Evolutionary conservation across 345 rosid genomes (phyloP), one percentile per base, ranked within the genome.

Genomic region (Linum tenue): DNA sequence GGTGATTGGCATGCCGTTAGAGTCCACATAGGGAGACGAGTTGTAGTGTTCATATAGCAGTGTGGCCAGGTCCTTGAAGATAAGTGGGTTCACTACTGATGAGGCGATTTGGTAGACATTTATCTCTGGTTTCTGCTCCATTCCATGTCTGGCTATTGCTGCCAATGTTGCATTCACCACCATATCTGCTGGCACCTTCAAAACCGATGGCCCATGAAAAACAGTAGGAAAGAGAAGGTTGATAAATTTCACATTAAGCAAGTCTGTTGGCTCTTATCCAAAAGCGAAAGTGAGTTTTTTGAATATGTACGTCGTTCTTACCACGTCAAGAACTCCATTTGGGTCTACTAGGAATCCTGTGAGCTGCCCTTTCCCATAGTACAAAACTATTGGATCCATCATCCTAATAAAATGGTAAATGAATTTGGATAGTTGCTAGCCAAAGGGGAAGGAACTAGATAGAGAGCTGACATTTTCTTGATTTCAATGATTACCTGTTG

Each of bases 341-440:
- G 94, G 92, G 57, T 91, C 94, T n/a, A 81, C 92, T 0, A 91
- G 73, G 67, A 95, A 95, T 36, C 99, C 92, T 0, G 91, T 82
- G 56, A 91, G 90, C 81, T 86, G 96, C 64, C 99, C 99, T 69
- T 86, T 95, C 14, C 97, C 99, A 68, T 95, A 91, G 82, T 82
- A 82, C 58, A 95, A 50, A 48, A 91, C 84, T 55, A 95, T 81
- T 15, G 97, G 97, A 9, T 57, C 60, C 60, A 57, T 57, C 97
- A 91, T 95, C 84, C 99, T 94, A 70, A 62, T 4, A 74, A 37
- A 7, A 2, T 7, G 5, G 38, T 14, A 2, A 16, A 5, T 63
- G 17, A 17, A 7, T 57, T 73, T 7, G 9, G 66, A 56, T 3
- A 48, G 53, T 48, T 48, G 53, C 53, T 48, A 12, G 11, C 59